These are phyloP conservation scores for Marasmius tenuissimus DNA, from an alignment of 1,284 basidiomycete species.

Conservation along the genomic window DNA sequence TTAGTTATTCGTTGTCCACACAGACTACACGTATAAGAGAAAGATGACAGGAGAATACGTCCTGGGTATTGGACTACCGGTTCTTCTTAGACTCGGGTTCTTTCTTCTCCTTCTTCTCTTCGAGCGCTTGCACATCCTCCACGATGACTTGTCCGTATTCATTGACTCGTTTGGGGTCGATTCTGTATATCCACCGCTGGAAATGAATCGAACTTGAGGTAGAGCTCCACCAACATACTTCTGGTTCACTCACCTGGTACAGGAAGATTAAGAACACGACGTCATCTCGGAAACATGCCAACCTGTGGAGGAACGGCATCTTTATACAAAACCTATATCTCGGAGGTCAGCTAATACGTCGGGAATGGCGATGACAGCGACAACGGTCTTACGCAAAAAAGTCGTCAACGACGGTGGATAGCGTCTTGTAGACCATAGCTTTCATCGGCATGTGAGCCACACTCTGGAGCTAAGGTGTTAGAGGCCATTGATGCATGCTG, in stretches of 20 bases:
- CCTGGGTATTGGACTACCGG: not conserved
- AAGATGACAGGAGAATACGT: not conserved
- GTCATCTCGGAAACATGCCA: constrained; percentile 91
- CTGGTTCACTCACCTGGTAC: constrained; percentile 65
- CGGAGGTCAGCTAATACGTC: constrained; percentile 14
- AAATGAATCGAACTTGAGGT: constrained; percentile 8
- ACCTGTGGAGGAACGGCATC: constrained; percentile 92
- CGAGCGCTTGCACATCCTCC: constrained; percentile 46
- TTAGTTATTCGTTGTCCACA: not conserved
- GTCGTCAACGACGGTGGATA: constrained; percentile 91
- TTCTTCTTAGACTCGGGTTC: constrained; percentile 38
- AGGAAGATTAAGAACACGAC: constrained; percentile 86
- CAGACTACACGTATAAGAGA: not conserved
- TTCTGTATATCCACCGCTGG: constrained; percentile 92
- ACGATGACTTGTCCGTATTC: constrained; percentile 89
- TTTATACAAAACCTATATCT: constrained; percentile 83
- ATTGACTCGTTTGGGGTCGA: constrained; percentile 92
- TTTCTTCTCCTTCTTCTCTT: constrained; percentile 50
- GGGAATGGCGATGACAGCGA: constrained; percentile 4
- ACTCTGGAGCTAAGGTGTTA: constrained; percentile 47
- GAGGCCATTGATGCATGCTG: constrained; percentile 15
- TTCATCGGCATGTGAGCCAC: constrained; percentile 96
- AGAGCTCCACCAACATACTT: constrained; percentile 9
- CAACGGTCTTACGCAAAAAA: constrained; percentile 73
- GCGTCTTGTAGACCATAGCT: constrained; percentile 94